A percentile compares a stretch with the other conserved stretches of the same genome.
Conservation (phyloP, 495 filamentous ascomycete species). For the Podospora tetraspora region DNA sequence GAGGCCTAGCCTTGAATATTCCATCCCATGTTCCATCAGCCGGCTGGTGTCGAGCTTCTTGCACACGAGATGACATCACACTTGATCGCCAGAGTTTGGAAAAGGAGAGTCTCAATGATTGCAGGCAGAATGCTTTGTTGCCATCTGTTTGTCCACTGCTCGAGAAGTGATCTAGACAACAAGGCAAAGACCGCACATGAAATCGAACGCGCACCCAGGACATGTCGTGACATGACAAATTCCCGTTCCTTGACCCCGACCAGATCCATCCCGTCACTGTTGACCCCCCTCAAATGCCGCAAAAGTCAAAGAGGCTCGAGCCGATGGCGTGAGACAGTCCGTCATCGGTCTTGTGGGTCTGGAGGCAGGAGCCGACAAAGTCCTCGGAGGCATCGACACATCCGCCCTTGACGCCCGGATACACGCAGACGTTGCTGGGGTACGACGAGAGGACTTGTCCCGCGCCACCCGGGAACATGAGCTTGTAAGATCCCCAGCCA, state of each 20-base stretch:
- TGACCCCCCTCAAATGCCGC: too few relatives aligned
- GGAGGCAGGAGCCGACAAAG: too few relatives aligned
- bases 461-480: background rate
- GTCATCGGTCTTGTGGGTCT: background rate
- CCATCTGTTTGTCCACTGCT: background rate
- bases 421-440: background rate
- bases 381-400: too few relatives aligned
- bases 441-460: background rate
- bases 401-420: too few relatives aligned
- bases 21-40: background rate
- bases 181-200: background rate
- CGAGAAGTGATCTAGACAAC: background rate
- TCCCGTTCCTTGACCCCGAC: background rate
- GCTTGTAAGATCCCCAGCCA: background rate
- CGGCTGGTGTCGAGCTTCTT: too few relatives aligned
- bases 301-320: background rate
- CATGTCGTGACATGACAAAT: background rate
- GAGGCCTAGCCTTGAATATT: background rate
- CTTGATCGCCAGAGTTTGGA: background rate
- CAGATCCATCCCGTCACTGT: background rate
- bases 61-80: too few relatives aligned
- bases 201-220: background rate
- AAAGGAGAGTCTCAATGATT: background rate
- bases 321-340: background rate
- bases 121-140: background rate